A percentile compares a stretch with the other conserved stretches of the same genome.
phyloP scores from a whole-genome alignment of 1,284 basidiomycete species.

The Rhodotorula sp. region DNA sequence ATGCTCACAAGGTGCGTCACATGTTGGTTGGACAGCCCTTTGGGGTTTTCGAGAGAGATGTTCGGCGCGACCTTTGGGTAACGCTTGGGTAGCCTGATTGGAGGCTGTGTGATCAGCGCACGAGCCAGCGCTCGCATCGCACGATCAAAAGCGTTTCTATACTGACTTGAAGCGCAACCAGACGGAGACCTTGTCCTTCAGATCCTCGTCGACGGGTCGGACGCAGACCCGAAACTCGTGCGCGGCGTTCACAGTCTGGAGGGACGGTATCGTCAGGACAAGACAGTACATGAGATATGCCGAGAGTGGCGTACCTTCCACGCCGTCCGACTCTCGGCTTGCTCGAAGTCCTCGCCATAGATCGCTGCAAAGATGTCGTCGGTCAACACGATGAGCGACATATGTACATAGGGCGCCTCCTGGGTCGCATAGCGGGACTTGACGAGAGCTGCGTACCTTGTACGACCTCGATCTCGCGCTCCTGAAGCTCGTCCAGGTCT shows the following conservation, averaged over 20 bases:
- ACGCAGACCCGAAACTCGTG: conserved; percentile 42
- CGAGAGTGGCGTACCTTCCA: conserved; percentile 37
- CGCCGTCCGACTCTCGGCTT: conserved; percentile 37
- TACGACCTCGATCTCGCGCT: conserved; percentile 43
- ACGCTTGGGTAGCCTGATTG: conserved; percentile 35
- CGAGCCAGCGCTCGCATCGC: no score
- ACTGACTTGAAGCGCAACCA: conserved; percentile 44
- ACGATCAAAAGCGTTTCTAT: accelerated
- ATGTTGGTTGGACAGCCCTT: conserved; percentile 34
- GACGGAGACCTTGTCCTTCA: conserved; percentile 41
- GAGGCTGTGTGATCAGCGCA: no score
- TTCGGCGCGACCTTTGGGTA: conserved; percentile 42
- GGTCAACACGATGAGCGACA: not conserved
- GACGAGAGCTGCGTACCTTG: conserved; percentile 28
- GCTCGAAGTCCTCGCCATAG: conserved; percentile 45
- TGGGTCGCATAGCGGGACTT: no score
- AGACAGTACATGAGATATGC: not conserved
- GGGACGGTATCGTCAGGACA: no score
- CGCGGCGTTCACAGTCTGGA: conserved; percentile 42
- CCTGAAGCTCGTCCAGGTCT: conserved; percentile 41
- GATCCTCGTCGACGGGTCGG: conserved; percentile 40
- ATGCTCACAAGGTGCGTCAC: conserved; percentile 30
- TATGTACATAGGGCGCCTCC: not conserved
- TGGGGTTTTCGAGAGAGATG: conserved; percentile 33
- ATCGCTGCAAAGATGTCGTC: conserved; percentile 26